Conservation (phyloP, 176 grass and related monocot species). For the Poa annua region DNA sequence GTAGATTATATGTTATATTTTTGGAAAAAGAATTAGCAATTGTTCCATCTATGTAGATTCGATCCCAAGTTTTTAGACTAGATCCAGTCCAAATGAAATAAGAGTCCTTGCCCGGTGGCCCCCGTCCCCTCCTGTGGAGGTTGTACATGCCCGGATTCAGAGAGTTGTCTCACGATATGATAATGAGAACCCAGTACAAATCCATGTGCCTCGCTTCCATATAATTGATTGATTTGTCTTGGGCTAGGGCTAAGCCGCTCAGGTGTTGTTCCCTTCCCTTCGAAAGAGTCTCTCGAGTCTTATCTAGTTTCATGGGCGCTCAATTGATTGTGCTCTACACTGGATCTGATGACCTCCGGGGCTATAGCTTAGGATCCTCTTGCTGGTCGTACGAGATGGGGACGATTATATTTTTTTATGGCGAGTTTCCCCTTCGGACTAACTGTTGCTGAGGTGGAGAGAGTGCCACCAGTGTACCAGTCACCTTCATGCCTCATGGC, state of each 20-base stretch:
- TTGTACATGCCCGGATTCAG: conserved; percentile 54
- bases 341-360: conserved; percentile 31
- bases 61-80: conserved; percentile 26
- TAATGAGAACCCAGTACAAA: conserved; percentile 46
- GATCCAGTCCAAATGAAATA: conserved; percentile 64
- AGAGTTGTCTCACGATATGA: conserved; percentile 39
- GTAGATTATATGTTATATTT: conserved; percentile 36
- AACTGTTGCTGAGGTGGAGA: conserved; percentile 22
- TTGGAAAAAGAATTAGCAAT: conserved; percentile 38
- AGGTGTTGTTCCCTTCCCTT: conserved; percentile 27
- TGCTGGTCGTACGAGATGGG: neutral
- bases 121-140: conserved; percentile 21
- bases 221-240: conserved; percentile 39
- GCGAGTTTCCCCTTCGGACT: conserved; percentile 18
- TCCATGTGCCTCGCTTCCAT: conserved; percentile 41
- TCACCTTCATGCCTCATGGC: conserved; percentile 27
- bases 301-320: conserved; percentile 19
- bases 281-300: neutral
- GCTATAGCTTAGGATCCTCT: conserved; percentile 47
- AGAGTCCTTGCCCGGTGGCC: conserved; percentile 42
- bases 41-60: conserved; percentile 44
- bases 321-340: neutral
- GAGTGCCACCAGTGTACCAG: neutral
- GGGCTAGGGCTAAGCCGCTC: conserved; percentile 32
- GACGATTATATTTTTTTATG: neutral